These are phyloP conservation scores for Penicillium egyptiacum DNA, from an alignment of 495 filamentous ascomycete species.

Conservation along the genomic window DNA sequence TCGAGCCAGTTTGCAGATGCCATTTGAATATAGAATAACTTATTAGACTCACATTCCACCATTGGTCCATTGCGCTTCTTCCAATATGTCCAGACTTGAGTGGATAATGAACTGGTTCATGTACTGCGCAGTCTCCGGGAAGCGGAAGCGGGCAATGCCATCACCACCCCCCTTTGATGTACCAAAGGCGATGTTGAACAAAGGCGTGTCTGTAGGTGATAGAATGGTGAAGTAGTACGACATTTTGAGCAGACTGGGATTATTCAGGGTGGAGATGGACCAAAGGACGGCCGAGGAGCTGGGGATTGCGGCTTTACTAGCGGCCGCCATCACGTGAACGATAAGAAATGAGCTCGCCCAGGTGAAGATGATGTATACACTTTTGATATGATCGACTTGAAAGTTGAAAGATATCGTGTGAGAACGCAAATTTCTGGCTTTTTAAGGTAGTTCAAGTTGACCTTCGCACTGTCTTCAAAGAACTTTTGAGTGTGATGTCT, in stretches of 20 bases:
- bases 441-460: background rate
- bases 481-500: background rate
- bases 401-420: background rate
- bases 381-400: conserved; percentile 2
- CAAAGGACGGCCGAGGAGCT: conserved; percentile 4
- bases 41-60: conserved; percentile 65
- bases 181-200: conserved; percentile 95
- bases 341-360: conserved; percentile 16
- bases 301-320: conserved; percentile 8
- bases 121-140: conserved; percentile 79
- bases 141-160: conserved; percentile 74
- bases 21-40: background rate
- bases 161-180: conserved; percentile 93
- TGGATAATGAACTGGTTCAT: conserved; percentile 98
- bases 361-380: conserved; percentile 1
- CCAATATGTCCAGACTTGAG: conserved; percentile 86
- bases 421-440: background rate
- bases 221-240: conserved; percentile 97
- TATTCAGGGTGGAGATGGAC: conserved; percentile 14
- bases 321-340: conserved; percentile 19
- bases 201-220: conserved; percentile 87
- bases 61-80: conserved; percentile 89
- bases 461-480: background rate
- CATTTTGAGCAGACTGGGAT: conserved; percentile 52
- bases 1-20: background rate